Base-by-base conservation (phyloP, 192 early-diverging fungal species). In the Backusella parvicylindrica region DNA sequence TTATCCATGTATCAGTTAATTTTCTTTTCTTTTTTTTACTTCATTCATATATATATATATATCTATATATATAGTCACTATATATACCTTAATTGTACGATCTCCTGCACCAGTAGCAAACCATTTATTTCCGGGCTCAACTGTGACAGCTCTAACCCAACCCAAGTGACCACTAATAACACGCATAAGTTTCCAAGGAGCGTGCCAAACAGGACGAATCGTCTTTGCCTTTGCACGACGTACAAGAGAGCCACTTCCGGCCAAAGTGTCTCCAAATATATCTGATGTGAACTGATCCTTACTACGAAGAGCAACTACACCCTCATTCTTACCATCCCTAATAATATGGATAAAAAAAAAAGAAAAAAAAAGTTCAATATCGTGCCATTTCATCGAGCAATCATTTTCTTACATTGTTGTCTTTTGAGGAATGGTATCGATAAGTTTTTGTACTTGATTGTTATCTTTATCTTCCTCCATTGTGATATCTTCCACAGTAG, bases 41-140 rank as follows among this genome's bases (percentile, higher is more conserved):
- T n/a, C n/a, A n/a, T n/a, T n/a, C n/a, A 13, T 53, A 50, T 40
- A 12, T 35, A 16, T 15, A 31, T 41, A 56, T 64, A 75, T n/a
- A n/a, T n/a, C n/a, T n/a, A n/a, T n/a, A n/a, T n/a, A n/a, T n/a
- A n/a, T n/a, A 18, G 1, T 6, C 15, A 6, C 18, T 3, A n/a
- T 47, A n/a, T 47, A 21, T 80, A 93, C 92, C 89, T 99, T 99
- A 80, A 99, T 98, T 11, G 96, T 94, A 33, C 98, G 86, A 85
- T 99, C 97, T 13, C 96, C 95, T 16, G 94, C 96, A n/a, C 97
- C 98, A 0, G 96, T 98, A 0, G 92, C 97, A 85, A 99, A 99
- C 98, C 98, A 99, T 81, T 93, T 91, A 81, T 99, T 99, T 13
- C 93, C 91, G 30, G 95, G 92, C 76, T 99, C 98, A 6, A 99